Conservation (phyloP, 176 grass and related monocot genomes). For the Carex pumila region DNA sequence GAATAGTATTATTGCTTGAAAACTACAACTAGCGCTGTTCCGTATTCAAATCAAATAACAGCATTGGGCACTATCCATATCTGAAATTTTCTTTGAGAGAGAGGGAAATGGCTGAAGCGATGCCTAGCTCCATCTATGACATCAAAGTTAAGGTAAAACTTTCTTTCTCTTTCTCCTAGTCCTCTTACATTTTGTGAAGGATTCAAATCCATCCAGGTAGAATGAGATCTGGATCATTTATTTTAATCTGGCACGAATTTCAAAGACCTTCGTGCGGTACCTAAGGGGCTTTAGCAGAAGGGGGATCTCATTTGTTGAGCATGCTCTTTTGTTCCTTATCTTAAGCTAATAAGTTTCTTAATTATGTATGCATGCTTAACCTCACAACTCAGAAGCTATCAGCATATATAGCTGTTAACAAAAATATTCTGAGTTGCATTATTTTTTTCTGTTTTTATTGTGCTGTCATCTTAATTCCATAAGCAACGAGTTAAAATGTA, state of each 20-base stretch:
- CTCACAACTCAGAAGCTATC: neutral
- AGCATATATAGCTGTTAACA: neutral
- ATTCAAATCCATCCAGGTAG: too few relatives aligned
- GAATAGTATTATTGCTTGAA: neutral
- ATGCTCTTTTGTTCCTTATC: too few relatives aligned
- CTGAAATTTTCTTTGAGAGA: neutral
- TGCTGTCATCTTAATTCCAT: neutral
- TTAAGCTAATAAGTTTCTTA: neutral
- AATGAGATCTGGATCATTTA: too few relatives aligned
- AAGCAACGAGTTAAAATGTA: neutral
- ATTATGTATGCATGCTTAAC: neutral
- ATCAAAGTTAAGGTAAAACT: conserved; percentile 39
- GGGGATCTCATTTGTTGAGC: too few relatives aligned
- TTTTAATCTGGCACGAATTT: too few relatives aligned
- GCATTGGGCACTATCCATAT: neutral
- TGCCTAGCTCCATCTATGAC: conserved; percentile 38
- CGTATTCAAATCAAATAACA: neutral
- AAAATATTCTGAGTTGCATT: too few relatives aligned
- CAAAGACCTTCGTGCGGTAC: too few relatives aligned
- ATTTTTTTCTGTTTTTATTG: neutral
- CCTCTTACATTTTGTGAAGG: neutral
- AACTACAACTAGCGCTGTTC: neutral
- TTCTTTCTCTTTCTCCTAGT: neutral
- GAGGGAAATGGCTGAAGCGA: conserved; percentile 34
- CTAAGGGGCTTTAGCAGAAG: too few relatives aligned